Evolutionary conservation across 2,329 filamentous ascomycete species (phyloP).

Genomic region (Orbilia blumenaviensis): DNA sequence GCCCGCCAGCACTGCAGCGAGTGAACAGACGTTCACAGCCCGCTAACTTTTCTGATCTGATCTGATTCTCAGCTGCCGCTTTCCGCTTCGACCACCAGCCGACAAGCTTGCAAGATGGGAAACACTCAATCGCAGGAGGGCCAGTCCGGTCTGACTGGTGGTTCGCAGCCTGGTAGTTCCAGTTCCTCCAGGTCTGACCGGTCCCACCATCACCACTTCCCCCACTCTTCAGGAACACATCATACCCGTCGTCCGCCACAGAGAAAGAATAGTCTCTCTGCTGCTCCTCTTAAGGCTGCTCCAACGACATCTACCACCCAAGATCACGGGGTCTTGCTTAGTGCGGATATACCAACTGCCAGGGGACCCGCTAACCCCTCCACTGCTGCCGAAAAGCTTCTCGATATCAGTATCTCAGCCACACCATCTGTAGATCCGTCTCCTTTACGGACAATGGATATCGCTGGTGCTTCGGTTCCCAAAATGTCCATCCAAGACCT

Average conservation of each 20-base stretch:
- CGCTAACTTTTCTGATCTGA: not conserved
- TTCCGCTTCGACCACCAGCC: too few relatives aligned
- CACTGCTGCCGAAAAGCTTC: constrained; percentile 43
- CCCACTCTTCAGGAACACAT: constrained; percentile 21
- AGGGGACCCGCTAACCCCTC: constrained; percentile 29
- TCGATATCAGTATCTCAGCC: constrained; percentile 45
- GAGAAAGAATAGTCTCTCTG: constrained; percentile 50
- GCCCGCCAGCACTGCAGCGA: too few relatives aligned
- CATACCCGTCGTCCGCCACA: constrained; percentile 46
- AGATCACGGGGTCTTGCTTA: constrained; percentile 45
- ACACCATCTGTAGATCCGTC: constrained; percentile 43
- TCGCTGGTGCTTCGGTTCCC: constrained; percentile 36
- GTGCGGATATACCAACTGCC: constrained; percentile 16
- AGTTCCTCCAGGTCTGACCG: constrained; percentile 23
- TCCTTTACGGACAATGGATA: constrained; percentile 24
- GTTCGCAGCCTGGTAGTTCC: constrained; percentile 25
- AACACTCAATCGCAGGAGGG: constrained; percentile 51
- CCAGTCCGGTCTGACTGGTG: constrained; percentile 24
- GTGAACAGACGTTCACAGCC: too few relatives aligned
- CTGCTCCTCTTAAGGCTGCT: constrained; percentile 49
- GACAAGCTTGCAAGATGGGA: constrained; percentile 32
- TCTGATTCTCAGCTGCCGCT: not conserved
- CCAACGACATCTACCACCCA: constrained; percentile 50
- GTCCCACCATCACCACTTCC: constrained; percentile 41
- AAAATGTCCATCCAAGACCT: constrained; percentile 46